These are phyloP conservation scores for Helotiales sp. DNA, from an alignment of 2,329 filamentous ascomycete genomes.

Conservation along the genomic window DNA sequence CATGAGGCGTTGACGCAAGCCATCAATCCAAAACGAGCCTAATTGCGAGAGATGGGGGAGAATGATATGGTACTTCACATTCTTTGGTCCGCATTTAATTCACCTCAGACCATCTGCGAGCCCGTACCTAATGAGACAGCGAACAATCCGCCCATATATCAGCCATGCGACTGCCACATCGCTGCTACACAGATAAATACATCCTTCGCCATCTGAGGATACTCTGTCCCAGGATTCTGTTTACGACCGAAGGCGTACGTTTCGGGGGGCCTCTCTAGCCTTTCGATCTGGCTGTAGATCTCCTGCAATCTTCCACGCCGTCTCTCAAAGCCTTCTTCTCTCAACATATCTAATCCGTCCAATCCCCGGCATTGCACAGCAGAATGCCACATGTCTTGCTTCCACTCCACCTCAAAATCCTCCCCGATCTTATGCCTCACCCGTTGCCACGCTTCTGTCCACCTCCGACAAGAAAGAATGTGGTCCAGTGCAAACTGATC, in stretches of 20 bases:
- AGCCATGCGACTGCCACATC: not conserved
- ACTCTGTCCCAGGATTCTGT: not conserved
- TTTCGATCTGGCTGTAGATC: not conserved
- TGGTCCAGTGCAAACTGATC: constrained; percentile 6
- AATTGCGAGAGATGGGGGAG: not conserved
- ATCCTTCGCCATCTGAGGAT: not conserved
- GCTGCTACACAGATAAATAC: not conserved
- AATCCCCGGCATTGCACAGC: constrained; percentile 9
- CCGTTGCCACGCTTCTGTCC: constrained; percentile 1
- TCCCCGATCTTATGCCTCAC: not conserved
- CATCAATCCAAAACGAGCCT: not conserved
- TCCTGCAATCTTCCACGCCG: not conserved
- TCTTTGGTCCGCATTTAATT: no score
- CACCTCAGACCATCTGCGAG: no score
- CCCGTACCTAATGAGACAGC: not conserved
- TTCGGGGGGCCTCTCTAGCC: not conserved
- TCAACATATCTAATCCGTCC: constrained; percentile 5
- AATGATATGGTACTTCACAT: no score
- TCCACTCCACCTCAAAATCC: constrained; percentile 11
- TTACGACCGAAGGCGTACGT: not conserved
- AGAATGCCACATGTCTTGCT: constrained; percentile 10
- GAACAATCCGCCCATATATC: not conserved
- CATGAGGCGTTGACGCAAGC: not conserved
- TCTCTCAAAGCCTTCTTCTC: not conserved
- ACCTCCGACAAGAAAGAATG: constrained; percentile 1